Conservation (phyloP, 1,139 yeast genomes). For the Kodamaea plutei region DNA sequence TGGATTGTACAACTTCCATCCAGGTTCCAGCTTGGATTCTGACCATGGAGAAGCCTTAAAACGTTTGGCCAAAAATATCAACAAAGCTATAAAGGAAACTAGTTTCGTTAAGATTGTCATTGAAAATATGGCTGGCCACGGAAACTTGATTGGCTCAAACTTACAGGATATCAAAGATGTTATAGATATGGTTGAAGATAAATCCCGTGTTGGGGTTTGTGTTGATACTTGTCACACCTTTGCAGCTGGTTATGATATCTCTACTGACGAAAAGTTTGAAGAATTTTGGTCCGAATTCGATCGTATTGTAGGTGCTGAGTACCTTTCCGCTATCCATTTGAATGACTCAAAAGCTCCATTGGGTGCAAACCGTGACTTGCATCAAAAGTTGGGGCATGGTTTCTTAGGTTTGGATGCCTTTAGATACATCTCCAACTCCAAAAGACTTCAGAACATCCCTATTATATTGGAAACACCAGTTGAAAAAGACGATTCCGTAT, state of each 20-base stretch:
- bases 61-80: constrained; percentile 72
- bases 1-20: constrained; percentile 89
- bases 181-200: constrained; percentile 71
- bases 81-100: constrained; percentile 71
- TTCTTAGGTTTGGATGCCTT: constrained; percentile 84
- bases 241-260: constrained; percentile 92
- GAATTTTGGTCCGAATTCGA: constrained; percentile 77
- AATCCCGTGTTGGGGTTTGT: constrained; percentile 85
- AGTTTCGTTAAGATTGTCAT: constrained; percentile 78
- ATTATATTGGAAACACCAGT: constrained; percentile 88
- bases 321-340: constrained; percentile 75
- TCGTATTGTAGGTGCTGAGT: constrained; percentile 64
- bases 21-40: constrained; percentile 82
- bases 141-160: constrained; percentile 80
- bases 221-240: constrained; percentile 92
- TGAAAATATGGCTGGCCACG: constrained; percentile 98
- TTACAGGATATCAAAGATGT: constrained; percentile 73
- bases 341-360: constrained; percentile 95
- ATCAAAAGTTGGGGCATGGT: constrained; percentile 86
- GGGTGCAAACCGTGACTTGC: constrained; percentile 87
- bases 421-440: constrained; percentile 68
- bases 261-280: constrained; percentile 51
- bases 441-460: constrained; percentile 62
- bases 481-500: constrained; percentile 51
- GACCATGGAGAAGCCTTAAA: constrained; percentile 62